Conservation (phyloP, 148 eudicot genomes). For the Camellia sinensis region DNA sequence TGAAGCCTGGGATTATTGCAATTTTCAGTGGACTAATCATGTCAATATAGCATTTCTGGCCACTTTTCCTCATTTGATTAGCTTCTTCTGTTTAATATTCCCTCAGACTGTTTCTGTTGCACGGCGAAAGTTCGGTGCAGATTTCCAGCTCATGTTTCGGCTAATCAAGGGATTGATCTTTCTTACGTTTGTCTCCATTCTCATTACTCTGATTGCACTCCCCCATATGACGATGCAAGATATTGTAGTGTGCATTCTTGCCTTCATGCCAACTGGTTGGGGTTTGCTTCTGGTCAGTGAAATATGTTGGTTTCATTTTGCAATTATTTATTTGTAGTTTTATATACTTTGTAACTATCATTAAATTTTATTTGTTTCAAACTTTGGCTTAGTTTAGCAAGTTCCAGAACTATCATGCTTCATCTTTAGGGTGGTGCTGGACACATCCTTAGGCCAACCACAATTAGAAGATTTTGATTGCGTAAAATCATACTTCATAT, state of each 20-base stretch:
- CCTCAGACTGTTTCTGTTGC: constrained; percentile 53
- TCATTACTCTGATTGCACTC: constrained; percentile 55
- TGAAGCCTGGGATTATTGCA: too few relatives aligned
- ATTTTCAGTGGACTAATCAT: too few relatives aligned
- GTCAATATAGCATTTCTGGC: neutral
- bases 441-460: neutral
- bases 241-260: constrained; percentile 80
- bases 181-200: constrained; percentile 36
- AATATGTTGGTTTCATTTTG: neutral
- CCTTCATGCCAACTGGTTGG: constrained; percentile 99
- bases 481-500: neutral
- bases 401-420: neutral
- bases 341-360: neutral
- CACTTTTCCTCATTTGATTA: neutral
- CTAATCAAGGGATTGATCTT: constrained; percentile 52
- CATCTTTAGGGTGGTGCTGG: neutral
- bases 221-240: constrained; percentile 68
- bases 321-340: neutral
- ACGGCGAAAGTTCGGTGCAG: constrained; percentile 52
- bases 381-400: too few relatives aligned
- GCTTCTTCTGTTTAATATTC: neutral
- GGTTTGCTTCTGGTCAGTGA: constrained; percentile 45
- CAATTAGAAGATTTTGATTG: neutral
- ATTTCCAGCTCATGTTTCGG: constrained; percentile 55
- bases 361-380: neutral